phyloP scores from a whole-genome alignment of 2,329 filamentous ascomycete genomes.

The Colletotrichum sojae region DNA sequence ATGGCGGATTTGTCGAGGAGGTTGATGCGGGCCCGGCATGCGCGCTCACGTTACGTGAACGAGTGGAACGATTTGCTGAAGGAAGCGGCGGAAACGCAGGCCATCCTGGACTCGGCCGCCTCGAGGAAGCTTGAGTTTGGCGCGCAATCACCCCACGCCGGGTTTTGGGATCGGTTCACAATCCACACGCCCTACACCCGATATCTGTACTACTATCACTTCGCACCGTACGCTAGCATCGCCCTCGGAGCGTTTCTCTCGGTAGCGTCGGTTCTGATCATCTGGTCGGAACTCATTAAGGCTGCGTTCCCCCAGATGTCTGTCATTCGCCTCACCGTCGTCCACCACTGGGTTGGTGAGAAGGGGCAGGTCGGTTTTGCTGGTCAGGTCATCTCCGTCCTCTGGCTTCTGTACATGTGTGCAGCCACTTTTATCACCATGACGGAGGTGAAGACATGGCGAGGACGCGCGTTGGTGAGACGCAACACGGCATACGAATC shows the following conservation, averaged over 20 bases:
- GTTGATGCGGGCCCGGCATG: conserved; percentile 85
- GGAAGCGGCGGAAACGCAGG: conserved; percentile 81
- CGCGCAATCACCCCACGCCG: conserved; percentile 67
- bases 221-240: conserved; percentile 79
- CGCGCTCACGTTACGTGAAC: conserved; percentile 84
- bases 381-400: conserved; percentile 85
- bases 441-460: conserved; percentile 97
- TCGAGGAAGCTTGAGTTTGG: conserved; percentile 87
- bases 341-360: conserved; percentile 81
- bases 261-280: conserved; percentile 83
- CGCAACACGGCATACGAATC: conserved; percentile 94
- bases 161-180: conserved; percentile 67
- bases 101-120: conserved; percentile 85
- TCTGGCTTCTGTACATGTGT: conserved; percentile 98
- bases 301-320: conserved; percentile 84
- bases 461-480: conserved; percentile 89
- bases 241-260: conserved; percentile 77
- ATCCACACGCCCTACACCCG: conserved; percentile 86
- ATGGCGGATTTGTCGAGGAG: conserved; percentile 90
- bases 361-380: conserved; percentile 86
- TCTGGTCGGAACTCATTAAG: conserved; percentile 96
- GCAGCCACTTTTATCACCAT: conserved; percentile 88
- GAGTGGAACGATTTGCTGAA: conserved; percentile 88
- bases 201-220: conserved; percentile 81
- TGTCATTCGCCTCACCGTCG: conserved; percentile 74